These are phyloP conservation scores for Sarocladium strictum DNA, from an alignment of 2,329 filamentous ascomycete genomes.

Conservation along the genomic window DNA sequence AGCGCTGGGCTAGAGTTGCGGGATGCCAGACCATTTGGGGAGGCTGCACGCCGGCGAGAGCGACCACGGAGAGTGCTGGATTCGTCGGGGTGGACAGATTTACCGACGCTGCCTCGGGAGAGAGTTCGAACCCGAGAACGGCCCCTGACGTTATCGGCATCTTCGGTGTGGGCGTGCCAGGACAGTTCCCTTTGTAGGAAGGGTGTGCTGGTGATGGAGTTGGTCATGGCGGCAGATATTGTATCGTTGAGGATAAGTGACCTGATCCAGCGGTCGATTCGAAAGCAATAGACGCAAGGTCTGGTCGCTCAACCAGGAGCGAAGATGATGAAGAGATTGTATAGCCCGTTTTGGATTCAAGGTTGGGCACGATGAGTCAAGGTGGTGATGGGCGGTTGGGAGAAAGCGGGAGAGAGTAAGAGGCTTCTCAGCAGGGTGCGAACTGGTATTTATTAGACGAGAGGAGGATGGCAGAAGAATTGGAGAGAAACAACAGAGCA, in stretches of 20 bases:
- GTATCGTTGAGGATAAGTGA: neutral
- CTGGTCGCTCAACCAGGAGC: neutral
- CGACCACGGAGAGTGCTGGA: conserved; percentile 37
- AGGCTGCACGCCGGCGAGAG: conserved; percentile 33
- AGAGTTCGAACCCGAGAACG: conserved; percentile 34
- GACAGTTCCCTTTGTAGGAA: neutral
- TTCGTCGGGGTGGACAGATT: conserved; percentile 29
- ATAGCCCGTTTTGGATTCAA: neutral
- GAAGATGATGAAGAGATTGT: neutral
- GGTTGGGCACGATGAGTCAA: conserved; percentile 1
- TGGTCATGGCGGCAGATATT: neutral
- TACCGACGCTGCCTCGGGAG: conserved; percentile 23
- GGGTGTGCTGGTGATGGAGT: neutral
- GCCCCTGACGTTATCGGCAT: conserved; percentile 22
- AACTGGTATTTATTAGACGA: neutral
- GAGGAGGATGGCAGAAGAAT: conserved; percentile 1
- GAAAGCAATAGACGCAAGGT: neutral
- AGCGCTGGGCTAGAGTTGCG: conserved; percentile 28
- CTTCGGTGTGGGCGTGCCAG: neutral
- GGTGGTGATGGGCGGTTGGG: neutral
- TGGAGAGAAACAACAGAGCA: neutral
- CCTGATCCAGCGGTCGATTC: neutral
- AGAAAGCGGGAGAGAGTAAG: neutral
- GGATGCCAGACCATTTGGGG: conserved; percentile 26
- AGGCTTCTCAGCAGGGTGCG: neutral